Base-by-base conservation (phyloP, 2,329 filamentous ascomycete species). In the Microdochium trichocladiopsis region DNA sequence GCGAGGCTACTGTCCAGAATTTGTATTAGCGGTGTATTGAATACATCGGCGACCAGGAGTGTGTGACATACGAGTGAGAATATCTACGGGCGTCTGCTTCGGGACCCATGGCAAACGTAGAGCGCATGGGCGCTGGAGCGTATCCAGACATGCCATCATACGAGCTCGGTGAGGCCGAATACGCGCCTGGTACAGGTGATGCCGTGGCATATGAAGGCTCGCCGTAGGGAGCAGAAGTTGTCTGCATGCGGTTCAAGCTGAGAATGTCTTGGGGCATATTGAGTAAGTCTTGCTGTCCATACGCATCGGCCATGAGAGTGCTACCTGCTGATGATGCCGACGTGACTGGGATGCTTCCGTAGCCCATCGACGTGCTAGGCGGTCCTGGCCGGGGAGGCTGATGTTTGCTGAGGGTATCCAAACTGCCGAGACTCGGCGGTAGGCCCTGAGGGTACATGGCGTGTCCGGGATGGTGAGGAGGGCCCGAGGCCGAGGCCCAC, bases 81-180 rank as follows among this genome's bases (percentile, higher is more conserved):
- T 90, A 85, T 69, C 90, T 87, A 71, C 90, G 68, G 50, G 56
- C 70, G 57, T 82, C 77, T 67, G 81, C 65, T 68, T 80, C 74
- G 67, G 83, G 70, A 62, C 77, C 71, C 70, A 86, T 70, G 54
- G 76, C 69, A 57, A 81, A 84, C 16, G 78, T 71, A 59, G 82
- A 74, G 70, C 82, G 77, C 60, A 83, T 73, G 4, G 86, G 78
- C 16, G 83, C 81, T 12, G 84, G 78, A 43, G 84, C 82, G 66
- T 94, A 95, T 55, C 86, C 87, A 23, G 64, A 59, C 66, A 94
- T 76, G 53, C 85, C 76, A 58, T 92, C 88, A 69, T 92, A 95
- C 9, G 85, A 82, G 58, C 80, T 82, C 55, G 81, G 83, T 54
- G 79, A 88, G 52, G 83, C 83, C 60, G 81, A 78, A 71, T 88